Base-by-base conservation (phyloP, 1,284 basidiomycete species). In the Gomphus sp. region DNA sequence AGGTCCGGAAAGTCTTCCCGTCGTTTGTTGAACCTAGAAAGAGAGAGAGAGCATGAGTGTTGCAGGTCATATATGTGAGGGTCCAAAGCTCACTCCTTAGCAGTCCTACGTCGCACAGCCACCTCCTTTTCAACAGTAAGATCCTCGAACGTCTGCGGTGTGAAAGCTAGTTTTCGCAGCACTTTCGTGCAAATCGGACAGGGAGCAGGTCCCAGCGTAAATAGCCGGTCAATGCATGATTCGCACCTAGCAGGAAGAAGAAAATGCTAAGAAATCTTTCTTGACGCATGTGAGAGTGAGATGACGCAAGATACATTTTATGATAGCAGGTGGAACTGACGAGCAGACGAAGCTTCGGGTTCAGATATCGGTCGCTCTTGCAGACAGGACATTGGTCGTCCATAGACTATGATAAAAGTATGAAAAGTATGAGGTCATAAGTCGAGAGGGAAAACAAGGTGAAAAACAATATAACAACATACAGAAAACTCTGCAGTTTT, bases 351-450 rank as follows among this genome's bases (percentile, higher is more conserved):
- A 99, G 77, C 67, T 94, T 93, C 14, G 94, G 93, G 68, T 98
- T 98, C 62, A 98, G 78, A 70, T 97, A 98, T 60, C 97, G 78
- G 70, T 99, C 97, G 41, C 93, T 96, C 72, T 94, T 93, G 79
- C 97, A 99, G 8, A 98, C 87, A 0, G 97, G 96, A 75, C 97
- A 99, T 69, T 93, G 87, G 72, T 99, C 97, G 60, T 92, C 86
- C 78, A 91, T 90, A 39, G 89, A 89, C 92, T 94, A 58, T 25
- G 49, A 60, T 22, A 22, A 25, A 7, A 10, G 22, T 22, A 12
- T 28, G 4, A 52, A 37, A 22, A 22, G 22, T 22, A 22, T 22
- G 22, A 22, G 22, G 1, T 22, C 22, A 22, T 22, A 22, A 22
- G 22, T 45, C 10, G 50, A 36, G 25, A n/a, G 37, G 50, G 37